Conservation (phyloP, 148 eudicot species). For the Polygonum maritimum region DNA sequence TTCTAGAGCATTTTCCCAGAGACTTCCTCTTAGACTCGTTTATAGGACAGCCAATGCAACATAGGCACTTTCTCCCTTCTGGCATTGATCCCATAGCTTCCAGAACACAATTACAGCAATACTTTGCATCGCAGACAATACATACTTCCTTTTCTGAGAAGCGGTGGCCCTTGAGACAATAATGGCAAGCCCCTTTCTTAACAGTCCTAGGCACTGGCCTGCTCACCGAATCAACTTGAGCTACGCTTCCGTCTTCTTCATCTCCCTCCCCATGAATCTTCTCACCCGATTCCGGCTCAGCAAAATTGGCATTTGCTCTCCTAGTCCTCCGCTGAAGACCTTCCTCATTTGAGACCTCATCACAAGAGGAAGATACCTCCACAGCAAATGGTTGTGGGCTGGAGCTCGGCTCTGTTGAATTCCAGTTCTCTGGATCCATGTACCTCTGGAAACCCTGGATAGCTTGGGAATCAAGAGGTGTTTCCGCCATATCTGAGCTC, state of each 20-base stretch:
- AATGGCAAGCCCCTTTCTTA: slow-evolving; percentile 60
- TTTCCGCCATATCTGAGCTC: slow-evolving; percentile 49
- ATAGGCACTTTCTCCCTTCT: slow-evolving; percentile 79
- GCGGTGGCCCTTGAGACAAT: slow-evolving; percentile 48
- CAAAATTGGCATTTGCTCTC: slow-evolving; percentile 31
- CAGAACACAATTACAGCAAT: slow-evolving; percentile 53
- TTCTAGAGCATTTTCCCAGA: slow-evolving; percentile 49
- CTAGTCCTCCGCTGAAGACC: slow-evolving; percentile 26
- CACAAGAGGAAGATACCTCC: slow-evolving; percentile 21
- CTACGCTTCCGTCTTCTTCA: neutral
- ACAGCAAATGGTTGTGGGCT: slow-evolving; percentile 15
- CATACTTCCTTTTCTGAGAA: slow-evolving; percentile 60
- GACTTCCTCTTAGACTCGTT: slow-evolving; percentile 47
- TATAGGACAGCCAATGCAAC: slow-evolving; percentile 55
- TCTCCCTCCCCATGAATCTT: slow-evolving; percentile 14
- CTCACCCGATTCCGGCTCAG: slow-evolving; percentile 25
- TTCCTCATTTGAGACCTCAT: slow-evolving; percentile 29
- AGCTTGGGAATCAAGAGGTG: slow-evolving; percentile 24
- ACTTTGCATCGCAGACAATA: slow-evolving; percentile 67
- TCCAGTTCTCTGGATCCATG: slow-evolving; percentile 11
- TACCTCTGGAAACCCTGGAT: slow-evolving; percentile 12
- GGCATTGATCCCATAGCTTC: slow-evolving; percentile 97
- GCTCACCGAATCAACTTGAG: neutral
- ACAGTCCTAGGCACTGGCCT: slow-evolving; percentile 25
- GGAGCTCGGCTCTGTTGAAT: slow-evolving; percentile 11